Evolutionary conservation across 1,284 basidiomycete species (phyloP).

Genomic region (Pseudomicrostroma phylloplanum): DNA sequence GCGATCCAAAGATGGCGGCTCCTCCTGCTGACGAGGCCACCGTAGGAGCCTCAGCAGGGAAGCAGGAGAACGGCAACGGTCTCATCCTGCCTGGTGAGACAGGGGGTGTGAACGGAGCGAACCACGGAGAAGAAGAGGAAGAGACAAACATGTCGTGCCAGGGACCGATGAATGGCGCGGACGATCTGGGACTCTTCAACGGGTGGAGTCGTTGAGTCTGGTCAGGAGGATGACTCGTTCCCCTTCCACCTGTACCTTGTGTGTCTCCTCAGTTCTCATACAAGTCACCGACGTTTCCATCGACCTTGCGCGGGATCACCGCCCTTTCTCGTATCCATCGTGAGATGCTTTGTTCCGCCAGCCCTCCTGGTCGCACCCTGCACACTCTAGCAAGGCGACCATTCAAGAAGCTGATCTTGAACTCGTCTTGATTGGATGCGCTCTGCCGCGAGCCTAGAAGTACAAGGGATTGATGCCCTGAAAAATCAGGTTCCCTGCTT

Average conservation of each 20-base stretch:
- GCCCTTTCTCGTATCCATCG: too few species aligned
- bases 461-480: not conserved
- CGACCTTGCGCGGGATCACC: not conserved
- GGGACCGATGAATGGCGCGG: constrained; percentile 48
- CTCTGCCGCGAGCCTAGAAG: not conserved
- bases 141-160: constrained; percentile 33
- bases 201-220: constrained; percentile 33
- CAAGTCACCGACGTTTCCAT: not conserved
- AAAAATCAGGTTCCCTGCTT: not conserved
- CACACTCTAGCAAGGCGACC: too few species aligned
- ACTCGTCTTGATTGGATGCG: not conserved
- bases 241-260: too few species aligned
- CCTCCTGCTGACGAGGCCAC: constrained; percentile 10
- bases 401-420: not conserved
- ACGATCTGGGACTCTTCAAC: constrained; percentile 40
- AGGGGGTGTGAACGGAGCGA: not conserved
- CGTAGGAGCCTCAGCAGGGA: not conserved
- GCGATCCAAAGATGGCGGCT: constrained; percentile 26
- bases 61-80: constrained; percentile 1
- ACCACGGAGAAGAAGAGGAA: constrained; percentile 23
- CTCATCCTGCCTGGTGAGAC: constrained; percentile 5
- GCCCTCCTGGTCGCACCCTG: too few species aligned
- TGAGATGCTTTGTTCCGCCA: not conserved
- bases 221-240: too few species aligned
- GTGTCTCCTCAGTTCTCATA: constrained; percentile 1